A percentile compares a stretch with the other conserved stretches of the same genome.
Evolutionary conservation across 1,284 basidiomycete species (phyloP).

Genomic region (Trichosporon sp.): DNA sequence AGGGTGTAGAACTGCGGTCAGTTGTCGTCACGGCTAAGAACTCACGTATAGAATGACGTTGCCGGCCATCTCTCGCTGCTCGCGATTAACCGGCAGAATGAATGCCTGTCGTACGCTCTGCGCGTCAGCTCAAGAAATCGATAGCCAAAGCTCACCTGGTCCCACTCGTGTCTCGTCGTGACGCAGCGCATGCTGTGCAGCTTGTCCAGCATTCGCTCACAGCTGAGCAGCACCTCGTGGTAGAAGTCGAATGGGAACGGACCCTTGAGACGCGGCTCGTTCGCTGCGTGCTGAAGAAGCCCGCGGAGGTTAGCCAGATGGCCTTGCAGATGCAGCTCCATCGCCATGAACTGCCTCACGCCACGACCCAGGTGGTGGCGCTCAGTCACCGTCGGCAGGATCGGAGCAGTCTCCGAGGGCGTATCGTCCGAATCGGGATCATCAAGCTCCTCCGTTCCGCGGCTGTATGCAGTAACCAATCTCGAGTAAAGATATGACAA

Average conservation of each 20-base stretch:
- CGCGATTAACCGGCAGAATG: conserved; percentile 78
- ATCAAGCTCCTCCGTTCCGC: conserved; percentile 21
- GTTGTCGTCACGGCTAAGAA: neutral
- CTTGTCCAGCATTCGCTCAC: conserved; percentile 79
- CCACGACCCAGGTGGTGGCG: conserved; percentile 33
- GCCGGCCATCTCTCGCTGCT: conserved; percentile 80
- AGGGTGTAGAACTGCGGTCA: conserved; percentile 66
- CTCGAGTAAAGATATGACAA: conserved; percentile 50
- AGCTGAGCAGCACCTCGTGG: conserved; percentile 71
- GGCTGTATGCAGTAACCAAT: conserved; percentile 41
- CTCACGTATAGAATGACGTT: conserved; percentile 77
- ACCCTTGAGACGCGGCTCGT: conserved; percentile 91
- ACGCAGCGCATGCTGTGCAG: conserved; percentile 94
- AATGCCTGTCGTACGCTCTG: conserved; percentile 66
- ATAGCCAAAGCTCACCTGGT: conserved; percentile 47
- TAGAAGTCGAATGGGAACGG: conserved; percentile 82
- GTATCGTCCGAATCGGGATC: neutral
- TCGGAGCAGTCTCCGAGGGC: neutral
- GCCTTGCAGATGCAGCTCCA: conserved; percentile 82
- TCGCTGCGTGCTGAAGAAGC: conserved; percentile 77
- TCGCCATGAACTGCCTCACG: conserved; percentile 3
- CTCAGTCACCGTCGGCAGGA: neutral
- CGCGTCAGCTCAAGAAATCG: neutral
- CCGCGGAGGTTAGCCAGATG: conserved; percentile 77
- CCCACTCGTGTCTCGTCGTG: conserved; percentile 86